These are phyloP conservation scores for Tetradesmus obliquus DNA, from an alignment of 139 green algal genomes.

Conservation along the genomic window DNA sequence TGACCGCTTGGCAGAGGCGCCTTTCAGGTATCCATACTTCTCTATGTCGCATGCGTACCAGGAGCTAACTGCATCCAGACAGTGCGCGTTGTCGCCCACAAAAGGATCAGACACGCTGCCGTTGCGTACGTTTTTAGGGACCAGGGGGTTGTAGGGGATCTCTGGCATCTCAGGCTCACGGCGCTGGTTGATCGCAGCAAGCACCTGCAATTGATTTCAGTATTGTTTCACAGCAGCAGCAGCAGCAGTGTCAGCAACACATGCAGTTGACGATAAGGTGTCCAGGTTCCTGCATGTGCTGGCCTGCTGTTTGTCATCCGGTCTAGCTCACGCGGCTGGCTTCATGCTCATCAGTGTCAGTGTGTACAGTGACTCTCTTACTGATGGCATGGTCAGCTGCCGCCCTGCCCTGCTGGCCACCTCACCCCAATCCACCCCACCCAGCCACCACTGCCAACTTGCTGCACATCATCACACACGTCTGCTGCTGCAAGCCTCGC, in stretches of 20 bases:
- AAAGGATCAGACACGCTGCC: background rate
- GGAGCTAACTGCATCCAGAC: slow-evolving; percentile 31
- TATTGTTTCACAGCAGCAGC: background rate
- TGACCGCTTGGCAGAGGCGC: background rate
- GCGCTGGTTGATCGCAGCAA: slow-evolving; percentile 31
- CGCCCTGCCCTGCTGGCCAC: too few species aligned
- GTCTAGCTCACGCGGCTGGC: too few species aligned
- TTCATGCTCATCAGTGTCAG: too few species aligned
- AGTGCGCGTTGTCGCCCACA: slow-evolving; percentile 9
- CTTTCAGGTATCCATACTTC: slow-evolving; percentile 31
- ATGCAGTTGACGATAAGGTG: background rate
- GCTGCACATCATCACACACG: background rate
- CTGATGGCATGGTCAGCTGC: too few species aligned
- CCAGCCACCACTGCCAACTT: background rate
- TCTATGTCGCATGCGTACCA: slow-evolving; percentile 43
- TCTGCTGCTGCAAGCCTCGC: background rate
- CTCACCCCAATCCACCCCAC: too few species aligned
- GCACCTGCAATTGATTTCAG: background rate
- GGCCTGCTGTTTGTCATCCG: too few species aligned
- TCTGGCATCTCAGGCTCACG: background rate
- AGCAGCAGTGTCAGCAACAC: background rate
- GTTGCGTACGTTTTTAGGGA: slow-evolving; percentile 4
- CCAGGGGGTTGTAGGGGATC: slow-evolving; percentile 9
- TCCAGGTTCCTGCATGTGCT: background rate
- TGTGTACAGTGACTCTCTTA: too few species aligned